Base-by-base conservation (phyloP, 345 rosid genomes). In the Cardiospermum halicacabum region DNA sequence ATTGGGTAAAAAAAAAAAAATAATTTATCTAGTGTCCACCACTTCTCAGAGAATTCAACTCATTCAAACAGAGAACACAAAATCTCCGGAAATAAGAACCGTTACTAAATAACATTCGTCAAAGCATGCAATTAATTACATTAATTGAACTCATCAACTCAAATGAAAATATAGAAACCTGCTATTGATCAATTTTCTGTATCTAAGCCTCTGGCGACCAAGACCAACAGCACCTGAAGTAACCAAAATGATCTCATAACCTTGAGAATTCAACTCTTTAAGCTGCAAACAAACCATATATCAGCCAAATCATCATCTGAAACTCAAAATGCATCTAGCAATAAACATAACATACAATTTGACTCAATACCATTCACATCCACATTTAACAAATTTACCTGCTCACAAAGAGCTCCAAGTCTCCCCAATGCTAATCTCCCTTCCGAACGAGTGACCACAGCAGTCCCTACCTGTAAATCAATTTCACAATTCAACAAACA, bases 141-240 rank as follows among this genome's bases (percentile, higher is more conserved):
- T 8, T 11, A 37, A 18, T 22, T 16, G 26, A 26, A 36, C 27
- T 50, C 11, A 37, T 30, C 36, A 66, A 26, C 32, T 10, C 25
- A 13, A 30, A 8, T 15, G 37, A 40, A 48, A 55, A 43, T 37
- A 34, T 12, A 40, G 11, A 5, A 60, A 84, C 88, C 88, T 84
- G 84, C 85, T 81, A 40, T 84, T 77, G 43, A 81, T 68, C 62
- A 84, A 72, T 69, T 58, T 81, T 56, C 88, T 63, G 61, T 81
- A 77, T 71, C 69, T 65, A 28, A 84, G 82, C 69, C 84, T 78
- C 60, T 84, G 85, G 27, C 85, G 84, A 60, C 88, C 85, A 7
- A 84, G 79, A 25, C 88, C 88, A 39, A 84, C 84, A 49, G 88
- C 88, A 34, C 88, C 88, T 19, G 88, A 81, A 54, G 82, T 55